phyloP scores from a whole-genome alignment of 257 asterid species.

The Salvia rosmarinus region DNA sequence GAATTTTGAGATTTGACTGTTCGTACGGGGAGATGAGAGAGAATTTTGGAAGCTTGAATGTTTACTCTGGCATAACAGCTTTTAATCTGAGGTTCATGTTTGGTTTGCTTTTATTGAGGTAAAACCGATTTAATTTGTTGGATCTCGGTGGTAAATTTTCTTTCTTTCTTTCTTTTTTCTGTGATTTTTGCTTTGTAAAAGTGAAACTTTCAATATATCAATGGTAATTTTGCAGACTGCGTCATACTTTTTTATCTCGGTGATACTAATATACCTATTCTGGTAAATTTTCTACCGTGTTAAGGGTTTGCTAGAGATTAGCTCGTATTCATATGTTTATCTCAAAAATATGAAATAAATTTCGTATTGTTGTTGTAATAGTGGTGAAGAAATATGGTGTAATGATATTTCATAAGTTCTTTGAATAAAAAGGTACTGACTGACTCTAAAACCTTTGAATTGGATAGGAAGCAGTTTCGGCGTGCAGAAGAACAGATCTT shows the following conservation, averaged over 20 bases:
- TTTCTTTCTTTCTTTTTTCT: neutral
- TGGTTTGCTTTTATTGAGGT: neutral
- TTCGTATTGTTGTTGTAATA: neutral
- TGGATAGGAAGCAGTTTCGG: conserved; percentile 38
- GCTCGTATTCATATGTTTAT: neutral
- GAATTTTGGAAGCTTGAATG: neutral
- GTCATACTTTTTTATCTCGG: neutral
- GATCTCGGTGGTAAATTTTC: neutral
- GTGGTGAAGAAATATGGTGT: neutral
- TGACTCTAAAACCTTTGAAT: conserved; percentile 26
- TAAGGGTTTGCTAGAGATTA: conserved; percentile 2
- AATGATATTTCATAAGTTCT: neutral
- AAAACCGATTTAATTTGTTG: conserved; percentile 7
- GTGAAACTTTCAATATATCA: neutral
- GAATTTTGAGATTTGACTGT: conserved; percentile 11
- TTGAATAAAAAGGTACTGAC: neutral
- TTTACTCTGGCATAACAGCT: conserved; percentile 21
- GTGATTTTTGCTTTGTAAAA: neutral
- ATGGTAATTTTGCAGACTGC: neutral
- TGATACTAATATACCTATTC: neutral
- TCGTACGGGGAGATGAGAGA: conserved; percentile 1
- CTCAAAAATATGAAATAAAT: neutral
- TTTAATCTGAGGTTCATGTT: neutral
- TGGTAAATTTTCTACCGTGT: neutral
- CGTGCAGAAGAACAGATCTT: conserved; percentile 31